phyloP scores from a whole-genome alignment of 2,329 filamentous ascomycete genomes.

The Neonectria hederae region DNA sequence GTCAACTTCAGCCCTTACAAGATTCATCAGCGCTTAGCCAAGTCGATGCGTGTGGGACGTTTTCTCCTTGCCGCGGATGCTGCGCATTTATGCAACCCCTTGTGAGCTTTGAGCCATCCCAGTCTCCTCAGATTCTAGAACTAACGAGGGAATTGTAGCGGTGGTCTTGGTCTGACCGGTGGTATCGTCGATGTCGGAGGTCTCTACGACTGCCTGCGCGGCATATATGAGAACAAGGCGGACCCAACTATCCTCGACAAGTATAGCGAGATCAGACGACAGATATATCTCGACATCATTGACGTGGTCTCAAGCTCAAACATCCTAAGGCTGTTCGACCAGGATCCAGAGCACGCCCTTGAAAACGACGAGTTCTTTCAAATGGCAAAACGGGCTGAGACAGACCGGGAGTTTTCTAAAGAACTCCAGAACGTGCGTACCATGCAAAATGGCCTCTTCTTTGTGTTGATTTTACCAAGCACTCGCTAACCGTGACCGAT shows the following conservation, averaged over 20 bases:
- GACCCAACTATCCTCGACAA: conserved; percentile 21
- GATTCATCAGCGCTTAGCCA: conserved; percentile 69
- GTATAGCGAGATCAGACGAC: conserved; percentile 16
- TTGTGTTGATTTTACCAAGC: not conserved
- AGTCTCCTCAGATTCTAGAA: not conserved
- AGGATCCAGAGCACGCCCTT: conserved; percentile 12
- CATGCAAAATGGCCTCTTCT: not conserved
- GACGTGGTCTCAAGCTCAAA: conserved; percentile 22
- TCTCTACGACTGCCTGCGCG: conserved; percentile 65
- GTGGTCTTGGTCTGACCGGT: conserved; percentile 70
- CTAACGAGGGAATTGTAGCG: conserved; percentile 44
- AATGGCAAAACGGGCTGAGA: conserved; percentile 18
- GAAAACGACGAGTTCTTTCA: conserved; percentile 23
- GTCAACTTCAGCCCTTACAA: conserved; percentile 68
- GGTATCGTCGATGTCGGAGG: conserved; percentile 72
- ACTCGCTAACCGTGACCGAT: not conserved
- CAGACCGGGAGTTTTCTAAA: not conserved
- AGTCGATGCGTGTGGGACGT: conserved; percentile 65
- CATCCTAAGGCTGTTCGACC: conserved; percentile 6
- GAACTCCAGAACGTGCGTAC: not conserved
- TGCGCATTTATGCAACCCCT: conserved; percentile 64
- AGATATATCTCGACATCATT: conserved; percentile 21
- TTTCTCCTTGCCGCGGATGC: conserved; percentile 69
- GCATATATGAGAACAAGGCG: conserved; percentile 14
- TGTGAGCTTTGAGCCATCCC: conserved; percentile 5